Conservation (phyloP, 257 asterid genomes). For the Rhazya stricta region DNA sequence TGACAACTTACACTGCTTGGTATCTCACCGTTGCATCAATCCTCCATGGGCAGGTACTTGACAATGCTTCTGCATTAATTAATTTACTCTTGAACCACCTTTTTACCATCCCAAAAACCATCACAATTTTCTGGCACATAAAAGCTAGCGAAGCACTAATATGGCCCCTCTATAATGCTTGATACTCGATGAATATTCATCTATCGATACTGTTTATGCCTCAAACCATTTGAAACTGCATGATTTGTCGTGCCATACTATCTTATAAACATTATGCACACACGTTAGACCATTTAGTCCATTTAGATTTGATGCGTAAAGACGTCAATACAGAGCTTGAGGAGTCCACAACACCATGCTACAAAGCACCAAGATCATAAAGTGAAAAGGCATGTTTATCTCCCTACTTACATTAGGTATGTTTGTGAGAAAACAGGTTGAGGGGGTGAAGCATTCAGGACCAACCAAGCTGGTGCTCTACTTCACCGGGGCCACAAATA, state of each 20-base stretch:
- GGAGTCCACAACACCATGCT: too few species aligned
- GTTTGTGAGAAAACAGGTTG: conserved; percentile 34
- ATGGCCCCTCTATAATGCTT: too few species aligned
- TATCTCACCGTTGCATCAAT: conserved; percentile 82
- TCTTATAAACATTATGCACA: too few species aligned
- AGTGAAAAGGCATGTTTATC: background rate
- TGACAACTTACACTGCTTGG: conserved; percentile 98
- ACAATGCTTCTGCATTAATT: background rate
- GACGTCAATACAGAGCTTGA: too few species aligned
- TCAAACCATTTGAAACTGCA: too few species aligned
- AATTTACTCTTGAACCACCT: background rate
- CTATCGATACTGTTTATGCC: too few species aligned
- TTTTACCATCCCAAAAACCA: background rate
- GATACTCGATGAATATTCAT: too few species aligned
- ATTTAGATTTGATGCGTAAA: too few species aligned
- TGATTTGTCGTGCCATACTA: too few species aligned
- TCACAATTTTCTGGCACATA: background rate
- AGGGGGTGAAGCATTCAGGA: conserved; percentile 76
- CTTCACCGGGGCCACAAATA: conserved; percentile 91
- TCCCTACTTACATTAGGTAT: background rate
- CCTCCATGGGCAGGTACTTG: conserved; percentile 80
- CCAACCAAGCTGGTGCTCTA: conserved; percentile 71
- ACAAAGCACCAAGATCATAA: background rate
- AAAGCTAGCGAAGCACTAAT: background rate
- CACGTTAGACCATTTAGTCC: too few species aligned